Evolutionary conservation across 306 rosid genomes (phyloP).

Genomic region (Boehmeria nivea): DNA sequence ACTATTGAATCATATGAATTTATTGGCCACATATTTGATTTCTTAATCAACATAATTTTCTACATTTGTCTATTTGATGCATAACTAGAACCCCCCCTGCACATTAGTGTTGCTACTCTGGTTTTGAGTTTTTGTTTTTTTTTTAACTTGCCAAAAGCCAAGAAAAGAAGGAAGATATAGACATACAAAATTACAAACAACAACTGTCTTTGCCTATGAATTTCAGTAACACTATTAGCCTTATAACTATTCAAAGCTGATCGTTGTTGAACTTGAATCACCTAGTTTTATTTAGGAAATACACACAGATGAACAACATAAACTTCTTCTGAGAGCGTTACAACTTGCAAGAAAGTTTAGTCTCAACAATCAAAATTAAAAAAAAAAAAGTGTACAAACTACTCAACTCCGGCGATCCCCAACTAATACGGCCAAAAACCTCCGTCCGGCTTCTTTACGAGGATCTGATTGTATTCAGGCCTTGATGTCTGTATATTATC

Average conservation of each 20-base stretch:
- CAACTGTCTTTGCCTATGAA: not conserved
- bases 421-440: slow-evolving; percentile 53
- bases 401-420: slow-evolving; percentile 11
- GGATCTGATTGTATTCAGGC: slow-evolving; percentile 85
- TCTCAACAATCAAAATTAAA: not conserved
- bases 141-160: too few relatives aligned
- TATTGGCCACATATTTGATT: too few relatives aligned
- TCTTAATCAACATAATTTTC: too few relatives aligned
- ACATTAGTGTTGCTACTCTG: too few relatives aligned
- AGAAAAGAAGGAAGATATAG: too few relatives aligned
- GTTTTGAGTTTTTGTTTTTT: too few relatives aligned
- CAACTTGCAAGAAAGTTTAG: not conserved
- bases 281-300: not conserved
- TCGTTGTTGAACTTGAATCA: not conserved
- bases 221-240: not conserved
- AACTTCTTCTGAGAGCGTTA: not conserved
- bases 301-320: not conserved
- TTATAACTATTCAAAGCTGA: not conserved
- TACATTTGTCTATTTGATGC: too few relatives aligned
- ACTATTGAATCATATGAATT: too few relatives aligned
- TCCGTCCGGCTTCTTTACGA: slow-evolving; percentile 72
- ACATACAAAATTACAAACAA: not conserved
- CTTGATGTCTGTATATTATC: slow-evolving; percentile 89
- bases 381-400: not conserved
- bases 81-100: too few relatives aligned